These are phyloP conservation scores for Rhodocollybia butyracea DNA, from an alignment of 768 basidiomycete species.

Conservation along the genomic window DNA sequence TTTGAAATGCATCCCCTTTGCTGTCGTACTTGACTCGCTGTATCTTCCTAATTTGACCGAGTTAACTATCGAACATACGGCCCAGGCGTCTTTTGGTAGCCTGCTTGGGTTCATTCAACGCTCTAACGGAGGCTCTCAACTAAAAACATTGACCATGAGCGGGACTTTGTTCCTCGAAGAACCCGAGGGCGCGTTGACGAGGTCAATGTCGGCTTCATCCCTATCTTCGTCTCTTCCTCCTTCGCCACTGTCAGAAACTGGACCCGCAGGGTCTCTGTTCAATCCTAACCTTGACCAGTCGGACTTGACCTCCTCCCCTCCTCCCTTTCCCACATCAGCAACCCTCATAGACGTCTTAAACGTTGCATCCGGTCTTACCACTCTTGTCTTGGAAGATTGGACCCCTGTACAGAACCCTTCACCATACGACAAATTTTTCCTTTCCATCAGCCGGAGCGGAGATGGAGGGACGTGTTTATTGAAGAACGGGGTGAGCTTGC, in stretches of 20 bases:
- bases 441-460: not conserved
- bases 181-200: not conserved
- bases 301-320: not conserved
- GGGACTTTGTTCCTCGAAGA: not conserved
- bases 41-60: not conserved
- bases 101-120: not conserved
- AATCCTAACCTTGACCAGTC: not conserved
- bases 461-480: not conserved
- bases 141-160: not conserved
- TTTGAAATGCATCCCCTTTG: slow-evolving; percentile 2
- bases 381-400: slow-evolving; percentile 3
- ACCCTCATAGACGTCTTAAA: not conserved
- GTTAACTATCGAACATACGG: not conserved
- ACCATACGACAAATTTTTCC: not conserved
- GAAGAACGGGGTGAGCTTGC: slow-evolving; percentile 1
- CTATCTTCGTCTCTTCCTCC: slow-evolving; percentile 1
- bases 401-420: slow-evolving; percentile 1
- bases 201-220: slow-evolving; percentile 2
- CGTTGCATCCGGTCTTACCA: slow-evolving; percentile 1
- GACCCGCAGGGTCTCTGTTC: not conserved
- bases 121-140: not conserved
- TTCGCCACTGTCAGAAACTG: not conserved
- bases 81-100: not conserved
- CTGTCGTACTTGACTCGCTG: not conserved
- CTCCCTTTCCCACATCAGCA: too few relatives aligned